Evolutionary conservation across 306 rosid species (phyloP).

Genomic region (Malus fusca): DNA sequence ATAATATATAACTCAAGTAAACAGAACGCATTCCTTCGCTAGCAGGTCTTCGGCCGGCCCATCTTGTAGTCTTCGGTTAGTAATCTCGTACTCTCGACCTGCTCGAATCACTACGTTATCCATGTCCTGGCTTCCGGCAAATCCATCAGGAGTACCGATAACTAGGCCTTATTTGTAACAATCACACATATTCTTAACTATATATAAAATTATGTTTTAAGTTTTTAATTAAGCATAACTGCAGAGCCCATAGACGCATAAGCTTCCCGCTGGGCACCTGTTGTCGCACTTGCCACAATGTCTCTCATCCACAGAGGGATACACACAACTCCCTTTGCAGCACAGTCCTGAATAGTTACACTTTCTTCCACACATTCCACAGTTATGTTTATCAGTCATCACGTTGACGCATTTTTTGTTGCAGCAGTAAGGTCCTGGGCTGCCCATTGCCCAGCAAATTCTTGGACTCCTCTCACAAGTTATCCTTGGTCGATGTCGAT

Average conservation of each 20-base stretch:
- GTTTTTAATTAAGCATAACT: constrained; percentile 15
- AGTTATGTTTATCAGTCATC: constrained; percentile 16
- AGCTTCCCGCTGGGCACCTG: constrained; percentile 23
- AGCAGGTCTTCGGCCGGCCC: too few relatives aligned
- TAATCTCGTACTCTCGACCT: too few relatives aligned
- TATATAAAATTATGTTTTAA: neutral
- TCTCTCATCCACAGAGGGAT: constrained; percentile 13
- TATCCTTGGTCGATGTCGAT: too few relatives aligned
- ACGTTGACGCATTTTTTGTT: constrained; percentile 17
- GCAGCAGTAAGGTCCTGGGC: constrained; percentile 33
- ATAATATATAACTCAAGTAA: too few relatives aligned
- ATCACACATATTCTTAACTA: too few relatives aligned
- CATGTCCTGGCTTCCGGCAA: too few relatives aligned
- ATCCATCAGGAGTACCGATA: too few relatives aligned
- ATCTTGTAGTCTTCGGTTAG: too few relatives aligned
- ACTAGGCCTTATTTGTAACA: too few relatives aligned
- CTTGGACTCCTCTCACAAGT: neutral
- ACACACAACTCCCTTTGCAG: constrained; percentile 27
- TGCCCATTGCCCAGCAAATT: constrained; percentile 27
- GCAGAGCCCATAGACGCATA: constrained; percentile 45
- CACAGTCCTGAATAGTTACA: constrained; percentile 21
- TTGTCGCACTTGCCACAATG: constrained; percentile 27
- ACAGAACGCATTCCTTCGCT: too few relatives aligned
- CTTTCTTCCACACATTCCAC: constrained; percentile 26
- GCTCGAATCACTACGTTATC: too few relatives aligned